phyloP scores from a whole-genome alignment of 2,329 filamentous ascomycete species.

The Grosmannia clavigera region DNA sequence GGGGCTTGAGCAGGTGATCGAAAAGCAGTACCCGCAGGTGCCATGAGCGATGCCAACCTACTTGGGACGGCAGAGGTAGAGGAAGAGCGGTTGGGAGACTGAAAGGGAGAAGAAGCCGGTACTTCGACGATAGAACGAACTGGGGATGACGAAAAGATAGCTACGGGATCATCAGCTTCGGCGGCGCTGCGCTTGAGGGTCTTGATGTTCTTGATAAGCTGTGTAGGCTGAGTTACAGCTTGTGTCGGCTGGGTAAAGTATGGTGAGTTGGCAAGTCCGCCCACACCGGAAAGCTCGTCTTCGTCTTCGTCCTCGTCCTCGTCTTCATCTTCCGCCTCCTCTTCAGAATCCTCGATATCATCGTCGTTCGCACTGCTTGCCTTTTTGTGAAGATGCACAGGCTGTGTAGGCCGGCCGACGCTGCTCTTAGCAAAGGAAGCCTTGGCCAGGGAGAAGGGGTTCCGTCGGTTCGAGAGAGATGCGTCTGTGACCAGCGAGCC shows the following conservation, averaged over 20 bases:
- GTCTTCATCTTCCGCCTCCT: constrained; percentile 18
- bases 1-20: constrained; percentile 29
- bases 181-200: constrained; percentile 17
- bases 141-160: constrained; percentile 27
- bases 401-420: neutral
- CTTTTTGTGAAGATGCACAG: neutral
- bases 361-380: constrained; percentile 6
- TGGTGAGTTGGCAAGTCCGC: constrained; percentile 25
- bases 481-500: neutral
- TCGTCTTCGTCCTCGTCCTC: constrained; percentile 31
- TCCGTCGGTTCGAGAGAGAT: constrained; percentile 2
- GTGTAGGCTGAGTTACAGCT: constrained; percentile 36
- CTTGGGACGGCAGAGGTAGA: constrained; percentile 15
- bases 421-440: constrained; percentile 4
- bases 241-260: constrained; percentile 34
- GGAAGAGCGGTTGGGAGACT: constrained; percentile 16
- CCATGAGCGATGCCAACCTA: constrained; percentile 50
- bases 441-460: constrained; percentile 9
- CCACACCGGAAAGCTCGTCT: constrained; percentile 29
- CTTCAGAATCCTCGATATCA: constrained; percentile 15
- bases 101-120: constrained; percentile 73
- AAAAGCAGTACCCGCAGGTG: constrained; percentile 64
- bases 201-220: constrained; percentile 28
- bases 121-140: constrained; percentile 53
- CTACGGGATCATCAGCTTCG: constrained; percentile 9